Evolutionary conservation across 768 basidiomycete genomes (phyloP).

Genomic region (Auriscalpium microsporum): DNA sequence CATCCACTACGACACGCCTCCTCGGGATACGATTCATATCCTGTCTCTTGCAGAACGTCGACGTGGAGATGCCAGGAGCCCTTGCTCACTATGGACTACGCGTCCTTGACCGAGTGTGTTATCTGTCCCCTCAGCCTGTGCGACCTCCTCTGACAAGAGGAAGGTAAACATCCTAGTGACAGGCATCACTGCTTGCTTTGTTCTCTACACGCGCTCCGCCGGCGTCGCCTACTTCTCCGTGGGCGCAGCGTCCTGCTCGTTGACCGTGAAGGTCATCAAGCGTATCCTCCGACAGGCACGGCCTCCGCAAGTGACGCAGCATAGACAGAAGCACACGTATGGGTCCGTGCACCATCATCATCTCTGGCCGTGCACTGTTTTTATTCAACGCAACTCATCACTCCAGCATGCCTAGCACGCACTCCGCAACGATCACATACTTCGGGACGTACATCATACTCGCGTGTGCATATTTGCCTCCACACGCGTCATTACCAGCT

Average conservation of each 20-base stretch:
- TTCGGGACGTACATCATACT: slow-evolving; percentile 54
- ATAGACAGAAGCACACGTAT: slow-evolving; percentile 44
- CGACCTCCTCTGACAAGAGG: slow-evolving; percentile 1
- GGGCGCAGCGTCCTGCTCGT: slow-evolving; percentile 47
- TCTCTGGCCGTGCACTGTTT: neutral
- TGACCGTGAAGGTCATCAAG: slow-evolving; percentile 58
- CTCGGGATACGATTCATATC: too few relatives aligned
- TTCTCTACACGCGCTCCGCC: slow-evolving; percentile 55
- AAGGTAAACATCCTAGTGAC: slow-evolving; percentile 59
- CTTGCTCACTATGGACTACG: neutral
- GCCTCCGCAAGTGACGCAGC: slow-evolving; percentile 33
- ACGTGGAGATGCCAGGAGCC: too few relatives aligned
- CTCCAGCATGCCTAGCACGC: slow-evolving; percentile 76
- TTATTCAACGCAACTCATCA: neutral
- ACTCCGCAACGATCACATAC: slow-evolving; percentile 61
- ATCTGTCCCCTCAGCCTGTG: neutral
- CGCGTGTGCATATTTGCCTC: slow-evolving; percentile 47
- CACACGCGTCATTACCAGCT: slow-evolving; percentile 47
- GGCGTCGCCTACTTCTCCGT: slow-evolving; percentile 51
- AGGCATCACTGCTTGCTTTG: slow-evolving; percentile 35
- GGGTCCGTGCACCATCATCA: slow-evolving; percentile 39
- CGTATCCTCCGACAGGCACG: slow-evolving; percentile 54
- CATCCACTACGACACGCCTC: neutral
- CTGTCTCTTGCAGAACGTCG: too few relatives aligned
- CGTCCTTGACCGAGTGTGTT: slow-evolving; percentile 9